These are phyloP conservation scores for Fusarium albosuccineum DNA, from an alignment of 2,329 filamentous ascomycete species.

Conservation along the genomic window DNA sequence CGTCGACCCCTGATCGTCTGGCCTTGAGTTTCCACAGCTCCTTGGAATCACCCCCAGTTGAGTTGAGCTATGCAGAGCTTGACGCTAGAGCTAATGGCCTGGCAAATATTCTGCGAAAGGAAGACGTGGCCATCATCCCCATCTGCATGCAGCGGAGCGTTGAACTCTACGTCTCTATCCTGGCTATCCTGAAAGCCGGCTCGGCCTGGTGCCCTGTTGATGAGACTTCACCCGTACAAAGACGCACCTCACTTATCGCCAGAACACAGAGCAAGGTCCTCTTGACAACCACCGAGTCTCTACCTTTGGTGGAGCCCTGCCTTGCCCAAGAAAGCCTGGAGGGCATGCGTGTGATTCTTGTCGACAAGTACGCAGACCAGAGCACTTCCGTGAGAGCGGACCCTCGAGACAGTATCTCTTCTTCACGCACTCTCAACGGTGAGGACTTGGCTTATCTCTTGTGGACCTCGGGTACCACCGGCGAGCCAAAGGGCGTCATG, in stretches of 20 bases:
- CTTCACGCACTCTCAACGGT: not conserved
- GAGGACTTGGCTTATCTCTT: slow-evolving; percentile 23
- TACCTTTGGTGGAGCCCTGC: slow-evolving; percentile 13
- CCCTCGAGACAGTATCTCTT: not conserved
- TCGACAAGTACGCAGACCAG: slow-evolving; percentile 12
- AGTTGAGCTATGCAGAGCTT: slow-evolving; percentile 25
- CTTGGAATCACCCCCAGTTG: not conserved
- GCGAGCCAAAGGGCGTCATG: slow-evolving; percentile 33
- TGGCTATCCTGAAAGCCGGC: slow-evolving; percentile 29
- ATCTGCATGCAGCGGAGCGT: slow-evolving; percentile 23
- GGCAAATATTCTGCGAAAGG: slow-evolving; percentile 11
- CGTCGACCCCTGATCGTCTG: not conserved
- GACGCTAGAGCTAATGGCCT: slow-evolving; percentile 24
- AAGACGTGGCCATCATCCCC: slow-evolving; percentile 23
- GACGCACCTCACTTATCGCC: slow-evolving; percentile 28
- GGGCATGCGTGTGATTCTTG: slow-evolving; percentile 18
- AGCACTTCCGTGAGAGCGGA: not conserved
- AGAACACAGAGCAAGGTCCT: slow-evolving; percentile 26
- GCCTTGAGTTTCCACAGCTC: slow-evolving; percentile 25
- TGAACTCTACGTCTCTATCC: slow-evolving; percentile 22
- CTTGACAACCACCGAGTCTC: slow-evolving; percentile 13
- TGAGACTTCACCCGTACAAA: slow-evolving; percentile 20
- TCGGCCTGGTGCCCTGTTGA: slow-evolving; percentile 33
- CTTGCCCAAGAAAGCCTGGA: slow-evolving; percentile 9
- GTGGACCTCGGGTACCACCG: slow-evolving; percentile 28